Percentiles rank a stretch among this genome's conserved stretches.
These are phyloP conservation scores for Multifurca ochricompacta DNA, from an alignment of 768 basidiomycete species.

Conservation along the genomic window DNA sequence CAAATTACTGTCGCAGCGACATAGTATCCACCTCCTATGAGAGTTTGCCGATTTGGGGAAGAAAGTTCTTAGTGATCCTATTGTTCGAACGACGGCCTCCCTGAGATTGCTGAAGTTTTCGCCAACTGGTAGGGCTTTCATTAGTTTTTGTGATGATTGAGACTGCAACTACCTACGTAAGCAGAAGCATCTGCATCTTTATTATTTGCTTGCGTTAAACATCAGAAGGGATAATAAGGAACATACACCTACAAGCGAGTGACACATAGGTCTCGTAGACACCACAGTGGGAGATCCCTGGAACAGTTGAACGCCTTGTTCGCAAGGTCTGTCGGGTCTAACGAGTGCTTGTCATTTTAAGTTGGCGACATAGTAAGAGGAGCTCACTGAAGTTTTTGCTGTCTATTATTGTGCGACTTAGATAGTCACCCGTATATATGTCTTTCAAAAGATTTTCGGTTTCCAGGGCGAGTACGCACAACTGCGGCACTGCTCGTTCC, in stretches of 20 bases:
- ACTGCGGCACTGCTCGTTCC: neutral
- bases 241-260: conserved; percentile 3
- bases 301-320: neutral
- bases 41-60: neutral
- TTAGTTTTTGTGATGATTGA: neutral
- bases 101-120: conserved; percentile 2
- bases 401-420: neutral
- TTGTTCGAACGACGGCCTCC: neutral
- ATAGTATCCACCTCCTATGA: neutral
- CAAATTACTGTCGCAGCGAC: no score
- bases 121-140: neutral
- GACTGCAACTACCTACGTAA: neutral
- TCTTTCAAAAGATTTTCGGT: conserved; percentile 1
- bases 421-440: conserved; percentile 11
- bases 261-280: conserved; percentile 5
- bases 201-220: neutral
- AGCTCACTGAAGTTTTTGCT: neutral
- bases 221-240: neutral
- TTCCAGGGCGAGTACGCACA: neutral
- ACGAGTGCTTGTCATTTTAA: neutral
- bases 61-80: neutral
- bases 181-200: conserved; percentile 11
- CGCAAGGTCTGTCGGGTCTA: neutral
- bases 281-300: neutral
- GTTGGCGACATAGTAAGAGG: neutral